phyloP scores from a whole-genome alignment of 208 protist species.

The Hexamita inflata region DNA sequence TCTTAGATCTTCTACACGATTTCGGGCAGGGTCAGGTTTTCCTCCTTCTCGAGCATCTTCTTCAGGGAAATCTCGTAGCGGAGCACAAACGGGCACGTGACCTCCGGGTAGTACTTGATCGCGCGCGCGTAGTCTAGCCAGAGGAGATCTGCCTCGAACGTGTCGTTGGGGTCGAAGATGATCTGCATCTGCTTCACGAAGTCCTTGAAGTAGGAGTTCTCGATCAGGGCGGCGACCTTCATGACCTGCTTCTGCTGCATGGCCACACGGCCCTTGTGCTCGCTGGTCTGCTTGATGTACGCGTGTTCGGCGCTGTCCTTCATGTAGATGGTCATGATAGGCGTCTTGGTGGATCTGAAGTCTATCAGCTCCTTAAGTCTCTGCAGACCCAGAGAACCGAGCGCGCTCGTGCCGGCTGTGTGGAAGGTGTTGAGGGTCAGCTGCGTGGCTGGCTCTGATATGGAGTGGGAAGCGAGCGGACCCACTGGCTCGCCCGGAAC shows the following conservation, averaged over 20 bases:
- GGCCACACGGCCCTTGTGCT: conserved; percentile 55
- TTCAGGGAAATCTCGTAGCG: not conserved
- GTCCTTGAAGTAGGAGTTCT: conserved; percentile 89
- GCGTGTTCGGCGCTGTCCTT: conserved; percentile 44
- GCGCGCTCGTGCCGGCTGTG: conserved; percentile 92
- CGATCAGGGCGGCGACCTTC: conserved; percentile 32
- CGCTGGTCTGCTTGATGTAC: conserved; percentile 64
- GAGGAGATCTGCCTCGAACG: not conserved
- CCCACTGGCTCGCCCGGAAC: conserved; percentile 92
- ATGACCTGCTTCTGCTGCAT: conserved; percentile 25
- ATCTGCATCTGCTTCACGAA: conserved; percentile 22
- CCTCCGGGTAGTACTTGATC: not conserved
- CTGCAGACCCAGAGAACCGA: conserved; percentile 97
- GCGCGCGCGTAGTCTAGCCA: not conserved
- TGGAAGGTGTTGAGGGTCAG: conserved; percentile 99
- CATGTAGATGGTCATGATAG: conserved; percentile 75
- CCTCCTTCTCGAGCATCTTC: conserved; percentile 7
- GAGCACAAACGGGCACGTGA: not conserved
- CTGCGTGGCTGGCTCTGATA: conserved; percentile 97
- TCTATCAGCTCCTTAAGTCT: conserved; percentile 96
- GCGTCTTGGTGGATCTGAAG: conserved; percentile 76
- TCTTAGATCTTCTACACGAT: too few species aligned
- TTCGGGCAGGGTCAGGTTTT: too few species aligned
- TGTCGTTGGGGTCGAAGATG: conserved; percentile 8
- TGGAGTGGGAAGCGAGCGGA: conserved; percentile 90